Conservation (phyloP, 352 stramenopile genomes). For the Thalassiosira livingstoniorum region DNA sequence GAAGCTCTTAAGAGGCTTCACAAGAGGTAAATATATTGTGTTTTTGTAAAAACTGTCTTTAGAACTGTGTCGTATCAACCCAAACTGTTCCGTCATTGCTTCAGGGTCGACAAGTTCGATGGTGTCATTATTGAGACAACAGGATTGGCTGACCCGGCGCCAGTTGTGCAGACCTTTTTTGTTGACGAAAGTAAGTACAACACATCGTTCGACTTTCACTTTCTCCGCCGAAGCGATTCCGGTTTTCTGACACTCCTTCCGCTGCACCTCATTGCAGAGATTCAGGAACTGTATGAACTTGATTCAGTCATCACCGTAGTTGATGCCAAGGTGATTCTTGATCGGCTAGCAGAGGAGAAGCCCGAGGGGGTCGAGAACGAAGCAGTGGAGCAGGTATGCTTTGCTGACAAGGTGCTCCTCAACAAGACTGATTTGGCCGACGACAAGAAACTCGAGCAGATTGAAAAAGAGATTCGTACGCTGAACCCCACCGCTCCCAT, state of each 20-base stretch:
- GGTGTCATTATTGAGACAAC: conserved; percentile 93
- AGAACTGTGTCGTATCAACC: conserved; percentile 12
- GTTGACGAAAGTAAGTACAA: too few relatives aligned
- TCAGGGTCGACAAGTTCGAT: conserved; percentile 20
- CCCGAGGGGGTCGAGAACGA: conserved; percentile 87
- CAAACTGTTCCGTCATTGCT: too few relatives aligned
- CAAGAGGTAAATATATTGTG: conserved; percentile 50
- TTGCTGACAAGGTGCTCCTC: conserved; percentile 93
- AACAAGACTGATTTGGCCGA: conserved; percentile 96
- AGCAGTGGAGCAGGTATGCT: conserved; percentile 91
- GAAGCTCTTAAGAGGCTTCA: conserved; percentile 88
- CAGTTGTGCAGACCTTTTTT: conserved; percentile 96
- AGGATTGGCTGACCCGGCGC: conserved; percentile 84
- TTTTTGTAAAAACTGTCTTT: too few relatives aligned
- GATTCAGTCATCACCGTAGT: conserved; percentile 97
- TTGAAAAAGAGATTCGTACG: conserved; percentile 58
- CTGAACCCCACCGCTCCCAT: conserved; percentile 74
- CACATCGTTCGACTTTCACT: too few relatives aligned
- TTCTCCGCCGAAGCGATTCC: too few relatives aligned
- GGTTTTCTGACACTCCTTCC: too few relatives aligned
- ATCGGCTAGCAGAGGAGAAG: conserved; percentile 87
- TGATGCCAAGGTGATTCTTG: conserved; percentile 92
- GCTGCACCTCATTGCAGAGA: too few relatives aligned
- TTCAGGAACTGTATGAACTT: conserved; percentile 89
- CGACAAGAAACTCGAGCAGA: conserved; percentile 60